Base-by-base conservation (phyloP, 2,329 filamentous ascomycete species). In the Exophiala sideris region DNA sequence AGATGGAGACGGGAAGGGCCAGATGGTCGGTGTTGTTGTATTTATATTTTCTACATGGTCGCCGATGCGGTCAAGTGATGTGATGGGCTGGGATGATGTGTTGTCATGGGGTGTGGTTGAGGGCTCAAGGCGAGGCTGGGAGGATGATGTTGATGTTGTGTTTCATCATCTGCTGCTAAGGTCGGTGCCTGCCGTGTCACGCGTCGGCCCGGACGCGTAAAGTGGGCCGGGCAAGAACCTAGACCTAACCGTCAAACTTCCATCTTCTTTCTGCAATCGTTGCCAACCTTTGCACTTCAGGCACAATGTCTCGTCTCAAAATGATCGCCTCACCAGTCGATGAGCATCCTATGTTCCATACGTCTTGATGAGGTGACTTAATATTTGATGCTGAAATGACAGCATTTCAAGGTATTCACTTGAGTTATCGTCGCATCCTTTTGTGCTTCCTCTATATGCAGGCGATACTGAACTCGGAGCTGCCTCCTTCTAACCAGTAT, bases 11-110 rank as follows among this genome's bases (percentile, higher is more conserved):
- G 16, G 4, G 36, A 7, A 32, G 9, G 16, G 7, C 7, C 9
- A 45, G 34, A 49, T 24, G 41, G 9, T 51, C 34, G 18, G 45
- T 18, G 14, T 20, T 18, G 34, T 7, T 46, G 18, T 54, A 21
- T 40, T 32, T 41, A n/a, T 21, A 12, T 41, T 44, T 29, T 29
- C 24, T 38, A 47, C 49, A 48, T 52, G 49, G 52, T 48, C 47
- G 48, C n/a, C 20, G 16, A 32, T 11, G 51, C 40, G 55, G 55
- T 57, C 55, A 54, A 51, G 33, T 57, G 55, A 52, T 29, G 47
- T 48, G 12, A 21, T 46, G 16, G 40, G 35, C 35, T 12, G 35
- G 35, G 35, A 8, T 41, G 39, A 16, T 44, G 11, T 39, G 48
- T 48, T 56, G 53, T 52, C 49, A 48, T 49, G 44, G 53, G 45